Conservation (phyloP, 345 rosid species). For the Citrus glauca region DNA sequence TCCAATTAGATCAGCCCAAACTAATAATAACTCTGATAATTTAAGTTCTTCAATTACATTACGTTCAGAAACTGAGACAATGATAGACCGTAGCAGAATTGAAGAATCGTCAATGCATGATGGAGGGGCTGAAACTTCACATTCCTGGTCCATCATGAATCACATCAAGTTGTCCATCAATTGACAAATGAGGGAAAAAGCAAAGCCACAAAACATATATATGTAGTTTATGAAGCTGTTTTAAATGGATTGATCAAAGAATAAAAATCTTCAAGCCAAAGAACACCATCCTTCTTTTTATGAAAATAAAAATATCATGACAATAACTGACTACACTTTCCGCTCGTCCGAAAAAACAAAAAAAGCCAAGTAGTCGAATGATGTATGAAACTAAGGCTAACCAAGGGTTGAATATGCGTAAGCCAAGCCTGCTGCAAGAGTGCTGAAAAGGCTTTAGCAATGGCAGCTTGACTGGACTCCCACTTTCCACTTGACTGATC, state of each 20-base stretch:
- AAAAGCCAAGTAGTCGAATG: background rate
- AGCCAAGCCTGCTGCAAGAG: slow-evolving; percentile 82
- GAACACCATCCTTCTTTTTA: background rate
- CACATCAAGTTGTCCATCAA: background rate
- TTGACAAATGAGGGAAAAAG: background rate
- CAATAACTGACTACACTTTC: background rate
- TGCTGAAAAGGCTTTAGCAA: slow-evolving; percentile 59
- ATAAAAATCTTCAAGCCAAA: background rate
- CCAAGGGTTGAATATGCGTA: slow-evolving; percentile 31
- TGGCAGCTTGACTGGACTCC: slow-evolving; percentile 51
- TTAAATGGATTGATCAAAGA: background rate
- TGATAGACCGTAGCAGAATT: slow-evolving; percentile 50
- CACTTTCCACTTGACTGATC: slow-evolving; percentile 41
- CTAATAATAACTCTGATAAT: slow-evolving; percentile 51
- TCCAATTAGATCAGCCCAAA: slow-evolving; percentile 76
- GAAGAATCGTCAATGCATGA: slow-evolving; percentile 70
- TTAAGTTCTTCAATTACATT: slow-evolving; percentile 45
- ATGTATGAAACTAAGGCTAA: slow-evolving; percentile 27
- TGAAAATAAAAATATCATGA: background rate
- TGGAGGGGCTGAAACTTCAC: slow-evolving; percentile 36
- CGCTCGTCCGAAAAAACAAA: background rate
- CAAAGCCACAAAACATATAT: background rate
- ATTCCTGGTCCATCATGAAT: slow-evolving; percentile 30
- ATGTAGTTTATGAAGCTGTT: background rate
- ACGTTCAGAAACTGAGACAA: slow-evolving; percentile 50